Evolutionary conservation across 2,329 filamentous ascomycete genomes (phyloP).

Genomic region (Westerdykella ornata): DNA sequence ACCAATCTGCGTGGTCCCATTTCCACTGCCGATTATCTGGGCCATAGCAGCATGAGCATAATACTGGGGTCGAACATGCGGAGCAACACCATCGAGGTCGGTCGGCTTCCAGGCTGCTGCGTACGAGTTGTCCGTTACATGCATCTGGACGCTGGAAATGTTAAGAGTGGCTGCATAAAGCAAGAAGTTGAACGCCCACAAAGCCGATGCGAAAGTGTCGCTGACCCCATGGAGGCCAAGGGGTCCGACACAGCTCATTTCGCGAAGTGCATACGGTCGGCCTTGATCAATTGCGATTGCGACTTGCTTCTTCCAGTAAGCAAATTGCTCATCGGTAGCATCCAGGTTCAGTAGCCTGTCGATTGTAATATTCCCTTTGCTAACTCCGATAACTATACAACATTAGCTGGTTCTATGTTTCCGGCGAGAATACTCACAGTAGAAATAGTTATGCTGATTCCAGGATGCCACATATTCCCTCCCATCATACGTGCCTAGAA

Average conservation of each 20-base stretch:
- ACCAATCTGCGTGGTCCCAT: conserved; percentile 42
- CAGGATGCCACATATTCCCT: conserved; percentile 39
- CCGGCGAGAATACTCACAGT: conserved; percentile 32
- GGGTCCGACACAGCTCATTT: conserved; percentile 48
- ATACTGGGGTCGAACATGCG: conserved; percentile 46
- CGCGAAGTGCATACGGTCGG: conserved; percentile 45
- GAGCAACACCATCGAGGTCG: conserved; percentile 33
- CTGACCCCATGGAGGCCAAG: conserved; percentile 44
- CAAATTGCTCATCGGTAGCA: conserved; percentile 45
- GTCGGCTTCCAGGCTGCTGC: conserved; percentile 47
- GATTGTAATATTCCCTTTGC: conserved; percentile 40
- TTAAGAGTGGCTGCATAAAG: conserved; percentile 45
- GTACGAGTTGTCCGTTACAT: conserved; percentile 51
- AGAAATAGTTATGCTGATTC: conserved; percentile 52
- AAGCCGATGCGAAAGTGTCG: conserved; percentile 45
- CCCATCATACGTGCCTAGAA: conserved; percentile 34
- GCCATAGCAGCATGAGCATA: conserved; percentile 48
- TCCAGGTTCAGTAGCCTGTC: conserved; percentile 42
- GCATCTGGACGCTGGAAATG: conserved; percentile 46
- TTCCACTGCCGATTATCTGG: conserved; percentile 44
- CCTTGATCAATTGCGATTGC: conserved; percentile 38
- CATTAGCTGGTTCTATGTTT: conserved; percentile 9
- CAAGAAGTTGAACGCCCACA: conserved; percentile 50
- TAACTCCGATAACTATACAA: conserved; percentile 41
- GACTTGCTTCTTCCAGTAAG: conserved; percentile 43